These are phyloP conservation scores for Poa pratensis DNA, from an alignment of 176 grass and related monocot genomes.

Conservation along the genomic window DNA sequence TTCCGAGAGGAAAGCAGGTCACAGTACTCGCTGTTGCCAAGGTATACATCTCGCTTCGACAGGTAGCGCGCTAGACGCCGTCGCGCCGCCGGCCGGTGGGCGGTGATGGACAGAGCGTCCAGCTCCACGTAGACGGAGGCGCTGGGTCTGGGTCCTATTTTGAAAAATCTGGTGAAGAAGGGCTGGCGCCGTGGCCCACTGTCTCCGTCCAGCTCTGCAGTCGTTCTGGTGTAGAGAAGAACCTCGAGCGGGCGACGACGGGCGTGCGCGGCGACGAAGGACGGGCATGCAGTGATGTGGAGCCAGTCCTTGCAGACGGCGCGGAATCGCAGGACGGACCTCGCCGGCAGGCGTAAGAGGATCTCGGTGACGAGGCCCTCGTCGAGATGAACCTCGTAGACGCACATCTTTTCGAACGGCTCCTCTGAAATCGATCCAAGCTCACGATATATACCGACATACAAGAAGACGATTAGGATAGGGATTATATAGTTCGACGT, in stretches of 20 bases:
- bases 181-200: background rate
- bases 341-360: background rate
- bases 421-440: too few species aligned
- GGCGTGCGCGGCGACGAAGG: background rate
- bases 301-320: background rate
- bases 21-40: background rate
- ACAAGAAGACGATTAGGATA: too few species aligned
- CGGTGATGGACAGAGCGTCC: too few species aligned
- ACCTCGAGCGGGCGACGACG: background rate
- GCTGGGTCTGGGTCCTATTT: background rate
- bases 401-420: background rate
- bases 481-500: too few species aligned
- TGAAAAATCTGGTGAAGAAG: background rate
- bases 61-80: background rate
- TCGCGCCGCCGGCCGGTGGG: too few species aligned
- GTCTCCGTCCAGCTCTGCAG: background rate
- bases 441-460: too few species aligned
- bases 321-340: background rate
- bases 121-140: too few species aligned
- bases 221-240: background rate
- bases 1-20: background rate
- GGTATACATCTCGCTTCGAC: background rate
- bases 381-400: background rate
- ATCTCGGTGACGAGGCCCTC: background rate
- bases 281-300: background rate